These are phyloP conservation scores for Alternaria sp. DNA, from an alignment of 2,329 filamentous ascomycete genomes.

Conservation along the genomic window DNA sequence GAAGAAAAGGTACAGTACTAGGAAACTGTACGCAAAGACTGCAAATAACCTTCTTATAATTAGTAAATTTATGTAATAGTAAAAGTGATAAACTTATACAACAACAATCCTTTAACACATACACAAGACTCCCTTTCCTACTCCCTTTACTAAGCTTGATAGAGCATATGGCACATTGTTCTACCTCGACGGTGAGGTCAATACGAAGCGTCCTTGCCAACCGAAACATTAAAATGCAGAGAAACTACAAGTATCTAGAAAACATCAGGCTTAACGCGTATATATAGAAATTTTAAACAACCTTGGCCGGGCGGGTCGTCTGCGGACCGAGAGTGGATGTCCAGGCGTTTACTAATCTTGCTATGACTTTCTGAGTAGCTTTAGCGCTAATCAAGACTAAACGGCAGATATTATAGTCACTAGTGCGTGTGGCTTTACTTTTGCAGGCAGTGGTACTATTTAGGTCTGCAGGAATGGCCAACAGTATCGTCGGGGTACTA, in stretches of 20 bases:
- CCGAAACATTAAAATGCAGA: neutral
- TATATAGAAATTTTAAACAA: neutral
- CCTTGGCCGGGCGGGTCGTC: neutral
- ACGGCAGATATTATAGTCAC: neutral
- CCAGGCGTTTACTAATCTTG: neutral
- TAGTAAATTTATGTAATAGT: neutral
- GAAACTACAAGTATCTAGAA: neutral
- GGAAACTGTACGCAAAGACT: slow-evolving; percentile 4
- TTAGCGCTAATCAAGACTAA: neutral
- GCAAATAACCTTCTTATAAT: slow-evolving; percentile 9
- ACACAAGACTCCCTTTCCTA: slow-evolving; percentile 1
- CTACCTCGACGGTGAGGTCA: neutral
- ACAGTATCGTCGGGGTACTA: neutral
- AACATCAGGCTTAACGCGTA: neutral
- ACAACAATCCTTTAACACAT: slow-evolving; percentile 11
- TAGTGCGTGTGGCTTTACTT: neutral
- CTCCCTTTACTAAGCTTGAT: neutral
- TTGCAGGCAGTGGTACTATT: neutral
- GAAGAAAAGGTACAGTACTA: slow-evolving; percentile 6
- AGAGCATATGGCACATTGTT: slow-evolving; percentile 7
- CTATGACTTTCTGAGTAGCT: neutral
- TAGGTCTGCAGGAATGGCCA: neutral
- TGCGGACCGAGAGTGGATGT: neutral
- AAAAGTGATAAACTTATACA: neutral
- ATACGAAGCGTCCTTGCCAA: neutral